Base-by-base conservation (phyloP, 768 basidiomycete species). In the Podaxis carcinomalis region DNA sequence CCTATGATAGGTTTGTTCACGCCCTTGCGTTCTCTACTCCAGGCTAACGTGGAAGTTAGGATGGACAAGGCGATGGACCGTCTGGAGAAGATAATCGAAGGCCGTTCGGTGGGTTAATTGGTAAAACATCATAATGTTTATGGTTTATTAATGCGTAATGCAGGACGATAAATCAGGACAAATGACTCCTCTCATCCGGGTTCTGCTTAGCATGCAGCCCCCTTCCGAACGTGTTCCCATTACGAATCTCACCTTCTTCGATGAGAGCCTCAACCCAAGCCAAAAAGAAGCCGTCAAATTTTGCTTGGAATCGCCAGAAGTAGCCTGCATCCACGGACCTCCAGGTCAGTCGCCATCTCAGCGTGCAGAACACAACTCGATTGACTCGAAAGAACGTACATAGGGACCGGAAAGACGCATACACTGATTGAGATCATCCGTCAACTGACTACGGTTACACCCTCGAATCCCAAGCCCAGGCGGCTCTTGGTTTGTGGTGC, bases 321-420 rank as follows among this genome's bases (percentile, higher is more conserved):
- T 98, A 0, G 93, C 92, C 0, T 93, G 93, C 66, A 94, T 99
- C 25, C 95, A 98, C 68, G 97, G 97, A 0, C 97, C 97, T n/a
- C 97, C 97, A 62, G 96, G 96, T 84, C 23, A 19, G 50, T 40
- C 39, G 7, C 14, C 4, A 4, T 19, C 23, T 10, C 39, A 9
- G 1, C 7, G n/a, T 27, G 11, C 16, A 13, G 16, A 19, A 6
- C 19, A 1, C 14, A 13, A 13, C 6, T n/a, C n/a, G 5, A 40
- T 44, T 42, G 25, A 39, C n/a, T 23, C n/a, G 21, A 7, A 39
- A 39, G 37, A 36, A 37, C 13, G 37, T 7, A 9, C 13, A 27
- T 53, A 87, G 88, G 92, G 61, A 96, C 95, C 2, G 96, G 96
- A 5, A 98, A 98, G 78, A 99, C 96, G 0, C 92, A 94, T 65